These are phyloP conservation scores for Cronartium ribicola DNA, from an alignment of 1,284 basidiomycete species.

Conservation along the genomic window DNA sequence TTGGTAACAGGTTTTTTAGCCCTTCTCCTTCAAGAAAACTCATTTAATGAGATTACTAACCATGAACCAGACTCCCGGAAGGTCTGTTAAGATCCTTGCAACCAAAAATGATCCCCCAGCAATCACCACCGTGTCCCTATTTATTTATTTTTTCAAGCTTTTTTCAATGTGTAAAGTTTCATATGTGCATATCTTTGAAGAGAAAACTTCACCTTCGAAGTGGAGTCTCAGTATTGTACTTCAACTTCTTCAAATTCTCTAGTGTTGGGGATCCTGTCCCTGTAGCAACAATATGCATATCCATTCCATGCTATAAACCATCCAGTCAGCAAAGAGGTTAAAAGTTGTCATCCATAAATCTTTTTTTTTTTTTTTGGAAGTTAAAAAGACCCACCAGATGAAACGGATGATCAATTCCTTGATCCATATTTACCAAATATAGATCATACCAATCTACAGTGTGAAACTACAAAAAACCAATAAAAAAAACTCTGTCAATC, in stretches of 20 bases:
- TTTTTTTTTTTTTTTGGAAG: not conserved
- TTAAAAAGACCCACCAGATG: constrained; percentile 19
- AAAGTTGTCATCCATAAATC: too few species aligned
- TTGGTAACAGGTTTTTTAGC: not conserved
- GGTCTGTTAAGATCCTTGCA: constrained; percentile 2
- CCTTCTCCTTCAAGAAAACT: not conserved
- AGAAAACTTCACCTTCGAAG: constrained; percentile 16
- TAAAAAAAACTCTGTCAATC: not conserved
- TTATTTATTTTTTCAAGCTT: not conserved
- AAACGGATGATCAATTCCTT: constrained; percentile 10
- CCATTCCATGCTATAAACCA: constrained; percentile 1
- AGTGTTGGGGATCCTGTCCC: constrained; percentile 14
- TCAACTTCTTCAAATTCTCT: constrained; percentile 9
- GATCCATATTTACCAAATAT: constrained; percentile 33
- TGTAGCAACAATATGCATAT: constrained; percentile 21
- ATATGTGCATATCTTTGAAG: not conserved
- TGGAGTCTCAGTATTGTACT: constrained; percentile 37
- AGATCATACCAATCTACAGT: constrained; percentile 39
- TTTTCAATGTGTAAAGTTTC: not conserved
- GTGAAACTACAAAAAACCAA: constrained; percentile 13
- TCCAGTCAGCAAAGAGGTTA: not conserved
- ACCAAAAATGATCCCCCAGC: not conserved
- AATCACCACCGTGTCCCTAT: constrained; percentile 13
- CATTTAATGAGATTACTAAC: not conserved
- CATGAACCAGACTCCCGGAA: constrained; percentile 16